Conservation (phyloP, 2,329 filamentous ascomycete species). For the Chrysosporium keratinophilum region DNA sequence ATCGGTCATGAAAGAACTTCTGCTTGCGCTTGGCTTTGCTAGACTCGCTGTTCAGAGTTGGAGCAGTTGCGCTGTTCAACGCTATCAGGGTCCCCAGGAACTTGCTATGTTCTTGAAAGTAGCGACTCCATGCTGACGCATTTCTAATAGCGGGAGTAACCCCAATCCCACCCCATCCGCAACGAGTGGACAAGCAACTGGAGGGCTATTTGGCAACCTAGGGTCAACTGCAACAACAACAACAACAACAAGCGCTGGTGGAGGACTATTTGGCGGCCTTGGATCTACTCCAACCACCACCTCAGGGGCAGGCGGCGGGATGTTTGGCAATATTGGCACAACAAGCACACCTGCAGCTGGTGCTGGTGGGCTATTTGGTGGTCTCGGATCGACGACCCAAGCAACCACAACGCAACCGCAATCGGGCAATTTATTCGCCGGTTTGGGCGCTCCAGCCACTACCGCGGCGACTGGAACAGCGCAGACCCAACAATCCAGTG, state of each 20-base stretch:
- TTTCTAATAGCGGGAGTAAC: slow-evolving; percentile 7
- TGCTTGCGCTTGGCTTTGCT: too few species aligned
- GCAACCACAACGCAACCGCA: slow-evolving; percentile 13
- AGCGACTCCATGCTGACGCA: not conserved
- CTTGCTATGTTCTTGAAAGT: not conserved
- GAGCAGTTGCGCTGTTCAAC: too few species aligned
- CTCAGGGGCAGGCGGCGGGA: slow-evolving; percentile 10
- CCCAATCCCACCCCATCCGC: slow-evolving; percentile 10
- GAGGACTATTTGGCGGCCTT: slow-evolving; percentile 28
- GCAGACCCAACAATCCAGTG: slow-evolving; percentile 20
- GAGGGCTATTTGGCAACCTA: slow-evolving; percentile 27
- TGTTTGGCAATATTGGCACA: slow-evolving; percentile 15
- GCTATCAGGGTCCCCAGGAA: not conserved
- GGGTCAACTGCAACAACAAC: slow-evolving; percentile 14
- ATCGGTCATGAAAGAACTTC: too few species aligned
- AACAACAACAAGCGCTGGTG: slow-evolving; percentile 16
- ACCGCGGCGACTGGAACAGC: slow-evolving; percentile 25
- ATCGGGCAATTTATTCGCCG: slow-evolving; percentile 13
- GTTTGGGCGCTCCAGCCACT: slow-evolving; percentile 19
- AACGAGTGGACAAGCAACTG: slow-evolving; percentile 13
- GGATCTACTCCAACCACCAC: slow-evolving; percentile 14
- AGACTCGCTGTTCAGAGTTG: too few species aligned
- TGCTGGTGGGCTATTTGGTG: slow-evolving; percentile 28
- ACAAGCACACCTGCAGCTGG: slow-evolving; percentile 19
- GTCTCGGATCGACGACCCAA: slow-evolving; percentile 16